Evolutionary conservation across 106 monocot species (phyloP), one percentile per base, ranked within the genome.

Genomic region (Allium fistulosum): DNA sequence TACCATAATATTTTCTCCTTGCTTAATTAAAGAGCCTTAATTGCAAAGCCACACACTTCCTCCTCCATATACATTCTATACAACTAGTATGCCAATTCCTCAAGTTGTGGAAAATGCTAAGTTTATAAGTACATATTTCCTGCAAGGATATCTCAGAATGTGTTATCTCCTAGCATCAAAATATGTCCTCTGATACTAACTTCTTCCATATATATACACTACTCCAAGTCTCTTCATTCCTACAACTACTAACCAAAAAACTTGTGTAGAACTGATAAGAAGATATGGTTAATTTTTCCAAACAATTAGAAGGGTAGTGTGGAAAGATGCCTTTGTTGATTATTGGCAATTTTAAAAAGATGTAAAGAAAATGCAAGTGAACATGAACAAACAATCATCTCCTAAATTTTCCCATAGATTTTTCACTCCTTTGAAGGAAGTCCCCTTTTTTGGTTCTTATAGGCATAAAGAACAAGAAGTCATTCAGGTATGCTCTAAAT

Each of bases 291-390:
- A 99, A 99, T 84, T 99, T 99, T 55, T 93, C 93, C 9, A 99
- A 99, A 78, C 99, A 99, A 66, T 93, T 93, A 68, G 87, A 93
- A 67, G 99, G 82, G 27, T 92, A 15, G 99, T 92, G 56, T 99
- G 99, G 99, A 99, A 93, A 84, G 87, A 99, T 28, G 99, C 99
- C 37, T 99, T 99, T 68, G 93, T 99, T 10, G 99, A 99, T 68
- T 99, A 99, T 69, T 79, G 87, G 83, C 90, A 81, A 58, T 81
- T 93, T 4, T 92, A 93, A 72, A 99, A 87, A 71, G 92, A 93
- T 71, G 71, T 99, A 9, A 93, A 99, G 75, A 90, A 78, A 78
- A 87, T 97, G 75, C 84, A 86, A 59, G 50, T 61, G 46, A 46
- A 58, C 46, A 11, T n/a, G 9, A 70, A 73, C 57, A 67, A 67